Percentiles rank a stretch among this genome's conserved stretches.
phyloP scores from a whole-genome alignment of 495 filamentous ascomycete genomes.

The Lasiosphaeriaceae sp. region DNA sequence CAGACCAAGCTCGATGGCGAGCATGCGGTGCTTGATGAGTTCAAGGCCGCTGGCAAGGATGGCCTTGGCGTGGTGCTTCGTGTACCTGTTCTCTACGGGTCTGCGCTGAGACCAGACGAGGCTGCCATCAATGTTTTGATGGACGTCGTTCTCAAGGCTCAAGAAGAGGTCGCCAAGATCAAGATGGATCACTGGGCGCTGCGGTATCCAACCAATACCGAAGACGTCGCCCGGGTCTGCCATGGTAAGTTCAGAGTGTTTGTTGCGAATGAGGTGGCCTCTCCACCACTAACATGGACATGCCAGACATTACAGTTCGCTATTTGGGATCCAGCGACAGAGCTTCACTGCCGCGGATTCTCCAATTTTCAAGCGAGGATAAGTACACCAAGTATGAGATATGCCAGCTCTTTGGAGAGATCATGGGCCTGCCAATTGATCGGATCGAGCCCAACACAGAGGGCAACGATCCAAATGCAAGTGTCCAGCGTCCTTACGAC shows the following conservation, averaged over 20 bases:
- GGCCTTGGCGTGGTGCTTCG: slow-evolving; percentile 66
- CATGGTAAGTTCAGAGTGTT: slow-evolving; percentile 34
- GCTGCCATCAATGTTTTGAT: slow-evolving; percentile 82
- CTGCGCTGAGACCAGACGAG: slow-evolving; percentile 59
- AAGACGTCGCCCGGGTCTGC: slow-evolving; percentile 82
- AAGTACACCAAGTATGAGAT: slow-evolving; percentile 90
- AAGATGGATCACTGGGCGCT: slow-evolving; percentile 89
- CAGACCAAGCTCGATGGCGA: slow-evolving; percentile 86
- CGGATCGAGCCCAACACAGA: slow-evolving; percentile 68
- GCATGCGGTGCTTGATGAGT: slow-evolving; percentile 61
- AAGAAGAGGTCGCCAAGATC: slow-evolving; percentile 52
- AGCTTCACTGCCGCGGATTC: slow-evolving; percentile 57
- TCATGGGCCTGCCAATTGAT: slow-evolving; percentile 71
- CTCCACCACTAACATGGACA: not conserved
- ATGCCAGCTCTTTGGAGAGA: slow-evolving; percentile 72
- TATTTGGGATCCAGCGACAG: slow-evolving; percentile 51
- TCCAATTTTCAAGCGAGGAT: slow-evolving; percentile 89
- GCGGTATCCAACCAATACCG: slow-evolving; percentile 81
- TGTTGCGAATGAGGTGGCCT: not conserved
- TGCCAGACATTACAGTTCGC: slow-evolving; percentile 57
- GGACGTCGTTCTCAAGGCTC: slow-evolving; percentile 66
- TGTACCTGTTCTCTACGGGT: slow-evolving; percentile 86
- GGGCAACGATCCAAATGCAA: slow-evolving; percentile 69
- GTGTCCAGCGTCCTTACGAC: slow-evolving; percentile 81
- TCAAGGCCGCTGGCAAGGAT: slow-evolving; percentile 41